Evolutionary conservation across 768 basidiomycete species (phyloP).

Genomic region (Termitomyces bulborhizus): DNA sequence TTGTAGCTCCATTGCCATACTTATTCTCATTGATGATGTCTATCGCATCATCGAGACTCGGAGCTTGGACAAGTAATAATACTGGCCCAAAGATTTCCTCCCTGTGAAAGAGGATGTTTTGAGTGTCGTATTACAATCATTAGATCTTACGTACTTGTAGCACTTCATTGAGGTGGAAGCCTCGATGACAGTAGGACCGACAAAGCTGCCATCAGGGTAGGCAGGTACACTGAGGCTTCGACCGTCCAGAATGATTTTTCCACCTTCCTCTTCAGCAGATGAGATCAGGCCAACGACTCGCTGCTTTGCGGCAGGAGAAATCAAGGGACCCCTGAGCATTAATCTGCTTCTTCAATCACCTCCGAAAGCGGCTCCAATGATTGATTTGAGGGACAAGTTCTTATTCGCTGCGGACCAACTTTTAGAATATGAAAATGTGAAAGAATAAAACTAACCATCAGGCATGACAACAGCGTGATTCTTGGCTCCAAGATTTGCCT

Average conservation of each 20-base stretch:
- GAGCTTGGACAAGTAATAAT: constrained; percentile 67
- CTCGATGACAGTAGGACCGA: constrained; percentile 89
- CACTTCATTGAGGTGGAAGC: constrained; percentile 78
- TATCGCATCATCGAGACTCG: constrained; percentile 87
- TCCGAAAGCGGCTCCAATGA: constrained; percentile 91
- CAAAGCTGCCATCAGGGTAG: constrained; percentile 88
- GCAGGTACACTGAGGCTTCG: constrained; percentile 58
- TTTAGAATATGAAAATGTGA: background rate
- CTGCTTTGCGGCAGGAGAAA: constrained; percentile 76
- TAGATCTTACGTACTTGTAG: constrained; percentile 60
- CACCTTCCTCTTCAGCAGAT: constrained; percentile 75
- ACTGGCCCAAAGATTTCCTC: constrained; percentile 97
- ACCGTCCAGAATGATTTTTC: constrained; percentile 83
- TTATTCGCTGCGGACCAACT: constrained; percentile 61
- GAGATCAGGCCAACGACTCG: constrained; percentile 72
- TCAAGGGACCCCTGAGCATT: constrained; percentile 61
- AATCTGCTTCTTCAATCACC: constrained; percentile 30
- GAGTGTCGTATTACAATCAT: background rate
- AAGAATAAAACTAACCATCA: constrained; percentile 55
- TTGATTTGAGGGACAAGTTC: constrained; percentile 86
- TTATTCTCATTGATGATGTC: constrained; percentile 83
- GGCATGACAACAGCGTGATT: constrained; percentile 93
- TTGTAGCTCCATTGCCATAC: constrained; percentile 95
- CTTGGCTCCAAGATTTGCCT: constrained; percentile 82
- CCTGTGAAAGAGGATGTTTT: constrained; percentile 34